Conservation (phyloP, 1,284 basidiomycete genomes). For the Pseudozyma hubeiensis region DNA sequence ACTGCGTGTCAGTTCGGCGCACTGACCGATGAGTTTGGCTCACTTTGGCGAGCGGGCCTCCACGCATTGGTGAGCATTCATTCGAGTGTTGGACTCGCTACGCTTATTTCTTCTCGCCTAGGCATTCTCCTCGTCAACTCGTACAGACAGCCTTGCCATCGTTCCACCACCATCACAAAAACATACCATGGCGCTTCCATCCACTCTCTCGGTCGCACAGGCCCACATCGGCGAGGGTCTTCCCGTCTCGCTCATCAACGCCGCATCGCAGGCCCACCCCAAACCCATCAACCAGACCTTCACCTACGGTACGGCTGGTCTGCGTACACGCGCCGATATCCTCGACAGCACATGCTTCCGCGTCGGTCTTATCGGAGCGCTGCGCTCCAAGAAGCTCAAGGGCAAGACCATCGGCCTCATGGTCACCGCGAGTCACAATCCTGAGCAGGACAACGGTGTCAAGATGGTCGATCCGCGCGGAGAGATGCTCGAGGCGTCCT, state of each 20-base stretch:
- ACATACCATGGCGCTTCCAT: conserved; percentile 44
- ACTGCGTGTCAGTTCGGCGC: conserved; percentile 2
- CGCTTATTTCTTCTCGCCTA: not conserved
- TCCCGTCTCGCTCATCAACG: conserved; percentile 48
- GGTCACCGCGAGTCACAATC: conserved; percentile 99
- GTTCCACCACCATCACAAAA: not conserved
- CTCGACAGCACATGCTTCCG: conserved; percentile 95
- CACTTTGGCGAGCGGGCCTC: not conserved
- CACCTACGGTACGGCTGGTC: conserved; percentile 94
- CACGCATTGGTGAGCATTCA: conserved; percentile 15
- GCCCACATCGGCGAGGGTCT: conserved; percentile 49
- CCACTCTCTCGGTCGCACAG: conserved; percentile 48
- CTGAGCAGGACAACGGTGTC: conserved; percentile 96
- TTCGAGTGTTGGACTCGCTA: not conserved
- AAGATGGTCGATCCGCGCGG: conserved; percentile 97
- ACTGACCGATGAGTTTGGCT: conserved; percentile 1
- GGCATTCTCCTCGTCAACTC: not conserved
- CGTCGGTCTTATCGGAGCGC: conserved; percentile 87
- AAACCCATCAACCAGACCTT: conserved; percentile 73
- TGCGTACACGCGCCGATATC: conserved; percentile 84
- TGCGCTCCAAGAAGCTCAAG: conserved; percentile 88
- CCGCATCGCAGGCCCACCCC: conserved; percentile 68
- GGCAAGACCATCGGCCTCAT: conserved; percentile 95
- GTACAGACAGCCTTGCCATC: not conserved
- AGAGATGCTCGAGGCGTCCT: conserved; percentile 97